Evolutionary conservation across 257 asterid genomes (phyloP).

Genomic region (Rauvolfia tetraphylla): DNA sequence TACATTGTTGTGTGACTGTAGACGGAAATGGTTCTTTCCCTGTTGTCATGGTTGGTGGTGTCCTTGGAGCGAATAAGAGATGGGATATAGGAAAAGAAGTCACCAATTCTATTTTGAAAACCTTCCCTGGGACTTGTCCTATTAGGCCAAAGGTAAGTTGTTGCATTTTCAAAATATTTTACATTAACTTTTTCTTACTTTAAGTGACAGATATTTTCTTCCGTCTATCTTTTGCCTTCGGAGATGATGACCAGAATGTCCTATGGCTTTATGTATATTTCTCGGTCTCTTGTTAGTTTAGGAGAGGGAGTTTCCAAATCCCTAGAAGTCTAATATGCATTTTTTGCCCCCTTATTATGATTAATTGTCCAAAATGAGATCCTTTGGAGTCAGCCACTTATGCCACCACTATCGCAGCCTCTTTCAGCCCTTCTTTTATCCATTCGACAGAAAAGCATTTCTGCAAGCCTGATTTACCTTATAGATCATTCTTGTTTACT

Average conservation of each 20-base stretch:
- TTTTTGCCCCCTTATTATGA: background rate
- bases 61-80: conserved; percentile 70
- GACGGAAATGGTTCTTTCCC: conserved; percentile 76
- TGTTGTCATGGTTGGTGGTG: conserved; percentile 92
- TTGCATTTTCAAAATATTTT: background rate
- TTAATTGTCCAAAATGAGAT: background rate
- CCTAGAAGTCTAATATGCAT: background rate
- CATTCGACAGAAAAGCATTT: background rate
- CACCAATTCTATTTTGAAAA: conserved; percentile 51
- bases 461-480: background rate
- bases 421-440: background rate
- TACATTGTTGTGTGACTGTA: conserved; percentile 33
- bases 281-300: background rate
- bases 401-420: background rate
- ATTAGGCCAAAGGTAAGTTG: conserved; percentile 76
- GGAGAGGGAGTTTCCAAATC: background rate
- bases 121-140: conserved; percentile 67
- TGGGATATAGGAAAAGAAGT: conserved; percentile 91
- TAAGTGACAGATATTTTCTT: background rate
- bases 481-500: background rate
- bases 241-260: background rate
- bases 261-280: background rate
- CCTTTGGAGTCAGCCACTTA: background rate
- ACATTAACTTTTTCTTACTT: background rate
- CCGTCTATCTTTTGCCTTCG: background rate